Base-by-base conservation (phyloP, 768 basidiomycete species). In the Lactarius pseudohatsudake region DNA sequence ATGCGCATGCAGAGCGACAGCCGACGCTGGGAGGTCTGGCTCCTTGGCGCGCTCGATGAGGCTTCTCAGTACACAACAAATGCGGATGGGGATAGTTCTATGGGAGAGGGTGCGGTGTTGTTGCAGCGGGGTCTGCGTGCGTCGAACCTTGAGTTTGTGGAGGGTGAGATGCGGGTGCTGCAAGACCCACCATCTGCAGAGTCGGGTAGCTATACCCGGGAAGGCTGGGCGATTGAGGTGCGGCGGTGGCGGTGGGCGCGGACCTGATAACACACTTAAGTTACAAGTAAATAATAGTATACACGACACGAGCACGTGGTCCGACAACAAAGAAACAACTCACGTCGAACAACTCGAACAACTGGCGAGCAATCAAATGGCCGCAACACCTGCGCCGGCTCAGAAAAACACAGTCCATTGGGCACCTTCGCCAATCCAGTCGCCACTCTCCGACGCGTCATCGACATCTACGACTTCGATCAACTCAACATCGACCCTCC, bases 401-500 rank as follows among this genome's bases (percentile, higher is more conserved):
- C 50, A 26, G 22, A 80, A 76, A 72, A 83, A 82, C 71, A 74
- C 77, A 28, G 84, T 85, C 0, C 84, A 84, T 64, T 87, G 85
- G 84, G 81, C 80, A 26, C 75, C 79, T 4, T 75, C 76, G n/a
- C 72, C 72, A 3, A 45, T 72, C 9, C 70, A 65, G 16, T 69
- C 71, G n/a, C 69, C 76, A 56, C 66, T 72, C 59, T 72, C 72
- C 28, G 72, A 74, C 80, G 77, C 81, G 28, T 75, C 79, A 26
- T 82, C 84, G 6, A 76, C 81, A 34, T 82, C 84, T 3, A 76
- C 82, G 4, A 81, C 81, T 1, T 82, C 81, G 0, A 77, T 81
- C 55, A 75, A 80, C 34, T 84, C 85, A 8, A 77, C 79, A 0
- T 89, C 89, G 4, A 89, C 83, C 65, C 75, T 92, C 30, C 87